Evolutionary conservation across 768 basidiomycete genomes (phyloP).

Genomic region (Mycena rosella): DNA sequence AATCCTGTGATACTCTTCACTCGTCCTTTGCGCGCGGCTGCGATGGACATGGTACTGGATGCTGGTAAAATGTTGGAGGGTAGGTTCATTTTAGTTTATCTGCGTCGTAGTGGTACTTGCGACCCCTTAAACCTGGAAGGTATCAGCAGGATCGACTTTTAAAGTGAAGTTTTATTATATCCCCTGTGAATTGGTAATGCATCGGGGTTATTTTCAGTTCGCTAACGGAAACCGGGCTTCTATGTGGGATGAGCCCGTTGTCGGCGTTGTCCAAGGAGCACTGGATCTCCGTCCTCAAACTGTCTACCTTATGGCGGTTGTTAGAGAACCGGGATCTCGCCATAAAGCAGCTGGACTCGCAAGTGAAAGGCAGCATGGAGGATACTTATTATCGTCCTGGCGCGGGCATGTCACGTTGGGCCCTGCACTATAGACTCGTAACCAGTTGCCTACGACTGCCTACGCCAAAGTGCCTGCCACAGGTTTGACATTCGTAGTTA

Average conservation of each 20-base stretch:
- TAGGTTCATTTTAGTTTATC: no score
- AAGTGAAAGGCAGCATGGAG: neutral
- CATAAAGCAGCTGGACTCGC: neutral
- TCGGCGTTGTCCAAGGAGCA: neutral
- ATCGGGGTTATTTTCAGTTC: neutral
- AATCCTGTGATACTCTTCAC: no score
- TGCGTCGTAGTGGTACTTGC: no score
- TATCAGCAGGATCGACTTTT: conserved; percentile 39
- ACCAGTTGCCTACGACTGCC: no score
- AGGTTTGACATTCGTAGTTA: no score
- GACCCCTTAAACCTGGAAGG: conserved; percentile 45
- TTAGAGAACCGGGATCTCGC: neutral
- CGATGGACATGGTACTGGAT: no score
- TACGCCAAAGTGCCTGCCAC: no score
- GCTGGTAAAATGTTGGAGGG: no score
- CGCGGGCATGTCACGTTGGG: neutral
- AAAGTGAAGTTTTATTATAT: conserved; percentile 33
- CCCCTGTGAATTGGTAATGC: conserved; percentile 39
- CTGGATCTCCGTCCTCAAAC: neutral
- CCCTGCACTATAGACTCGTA: no score
- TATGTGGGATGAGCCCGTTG: neutral
- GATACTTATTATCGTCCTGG: neutral
- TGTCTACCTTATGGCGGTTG: neutral
- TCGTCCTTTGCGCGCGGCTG: no score
- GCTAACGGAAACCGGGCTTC: neutral